Percentiles rank a stretch among this genome's conserved stretches.
phyloP scores from a whole-genome alignment of 2,329 filamentous ascomycete genomes.

The Thermothelomyces thermophilus region DNA sequence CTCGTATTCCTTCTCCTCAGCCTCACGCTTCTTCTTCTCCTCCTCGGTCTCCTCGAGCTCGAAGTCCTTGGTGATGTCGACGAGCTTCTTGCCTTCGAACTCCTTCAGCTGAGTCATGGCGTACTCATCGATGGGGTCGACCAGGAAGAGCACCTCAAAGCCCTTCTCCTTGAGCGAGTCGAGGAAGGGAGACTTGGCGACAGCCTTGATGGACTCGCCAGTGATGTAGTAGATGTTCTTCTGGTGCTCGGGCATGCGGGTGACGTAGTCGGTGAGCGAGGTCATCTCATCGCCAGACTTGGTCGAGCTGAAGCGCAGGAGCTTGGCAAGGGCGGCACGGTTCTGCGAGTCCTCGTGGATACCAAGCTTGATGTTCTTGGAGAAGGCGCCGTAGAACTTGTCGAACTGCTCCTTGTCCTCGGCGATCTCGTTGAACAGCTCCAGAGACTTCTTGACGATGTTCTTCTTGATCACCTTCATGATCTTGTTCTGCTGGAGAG shows the following conservation, averaged over 20 bases:
- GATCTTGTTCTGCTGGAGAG: conserved; percentile 99
- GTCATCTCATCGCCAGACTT: conserved; percentile 96
- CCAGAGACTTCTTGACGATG: conserved; percentile 99
- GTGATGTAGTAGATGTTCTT: conserved; percentile 99
- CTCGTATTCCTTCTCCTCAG: conserved; percentile 98
- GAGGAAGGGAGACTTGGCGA: conserved; percentile 96
- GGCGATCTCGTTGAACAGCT: conserved; percentile 98
- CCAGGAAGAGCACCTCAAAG: conserved; percentile 98
- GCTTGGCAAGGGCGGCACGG: conserved; percentile 86
- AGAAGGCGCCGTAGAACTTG: conserved; percentile 99
- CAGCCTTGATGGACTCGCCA: conserved; percentile 97
- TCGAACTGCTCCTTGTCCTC: conserved; percentile 99
- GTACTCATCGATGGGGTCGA: conserved; percentile 99
- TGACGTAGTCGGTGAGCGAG: conserved; percentile 94
- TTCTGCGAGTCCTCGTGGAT: conserved; percentile 99
- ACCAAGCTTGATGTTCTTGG: conserved; percentile 99
- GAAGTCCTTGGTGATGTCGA: conserved; percentile 99
- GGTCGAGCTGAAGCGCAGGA: conserved; percentile 97
- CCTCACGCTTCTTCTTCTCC: conserved; percentile 94
- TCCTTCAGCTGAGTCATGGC: conserved; percentile 99
- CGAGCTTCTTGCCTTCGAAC: conserved; percentile 99
- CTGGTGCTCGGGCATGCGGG: conserved; percentile 99
- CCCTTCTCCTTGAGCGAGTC: conserved; percentile 98
- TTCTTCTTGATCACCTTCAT: conserved; percentile 85
- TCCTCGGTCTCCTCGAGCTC: conserved; percentile 99